Evolutionary conservation across 306 rosid species (phyloP).

Genomic region (Alnus rubra): DNA sequence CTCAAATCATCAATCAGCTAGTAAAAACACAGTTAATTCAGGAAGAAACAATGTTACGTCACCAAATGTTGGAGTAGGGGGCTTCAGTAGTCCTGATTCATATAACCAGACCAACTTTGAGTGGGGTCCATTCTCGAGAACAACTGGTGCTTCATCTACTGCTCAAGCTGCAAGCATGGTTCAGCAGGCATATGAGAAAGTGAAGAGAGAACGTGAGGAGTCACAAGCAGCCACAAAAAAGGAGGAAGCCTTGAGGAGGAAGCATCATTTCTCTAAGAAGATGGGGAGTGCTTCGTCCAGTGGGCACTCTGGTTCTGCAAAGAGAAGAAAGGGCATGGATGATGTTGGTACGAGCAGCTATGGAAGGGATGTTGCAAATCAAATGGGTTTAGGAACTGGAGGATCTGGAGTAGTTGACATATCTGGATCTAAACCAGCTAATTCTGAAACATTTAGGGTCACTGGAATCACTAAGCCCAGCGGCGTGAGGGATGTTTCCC

Average conservation of each 20-base stretch:
- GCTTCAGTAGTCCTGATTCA: constrained; percentile 31
- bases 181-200: constrained; percentile 89
- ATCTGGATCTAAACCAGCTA: constrained; percentile 30
- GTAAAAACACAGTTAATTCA: constrained; percentile 36
- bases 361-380: constrained; percentile 40
- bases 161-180: constrained; percentile 91
- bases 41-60: constrained; percentile 45
- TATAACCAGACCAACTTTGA: constrained; percentile 50
- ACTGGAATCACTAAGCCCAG: constrained; percentile 32
- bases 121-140: constrained; percentile 77
- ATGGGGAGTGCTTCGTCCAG: constrained; percentile 32
- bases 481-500: constrained; percentile 38
- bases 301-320: constrained; percentile 48
- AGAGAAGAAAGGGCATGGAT: constrained; percentile 67
- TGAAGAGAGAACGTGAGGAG: constrained; percentile 86
- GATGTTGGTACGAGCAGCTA: constrained; percentile 38
- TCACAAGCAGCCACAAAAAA: constrained; percentile 77
- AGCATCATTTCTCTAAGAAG: constrained; percentile 60
- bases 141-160: constrained; percentile 62
- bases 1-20: constrained; percentile 36
- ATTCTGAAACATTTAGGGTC: constrained; percentile 24
- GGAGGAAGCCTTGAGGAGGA: constrained; percentile 56
- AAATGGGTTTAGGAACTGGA: constrained; percentile 46
- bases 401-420: constrained; percentile 33
- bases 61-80: constrained; percentile 49